Evolutionary conservation across 768 basidiomycete genomes (phyloP), one percentile per base, ranked within the genome.

Genomic region (Amanita rubescens): DNA sequence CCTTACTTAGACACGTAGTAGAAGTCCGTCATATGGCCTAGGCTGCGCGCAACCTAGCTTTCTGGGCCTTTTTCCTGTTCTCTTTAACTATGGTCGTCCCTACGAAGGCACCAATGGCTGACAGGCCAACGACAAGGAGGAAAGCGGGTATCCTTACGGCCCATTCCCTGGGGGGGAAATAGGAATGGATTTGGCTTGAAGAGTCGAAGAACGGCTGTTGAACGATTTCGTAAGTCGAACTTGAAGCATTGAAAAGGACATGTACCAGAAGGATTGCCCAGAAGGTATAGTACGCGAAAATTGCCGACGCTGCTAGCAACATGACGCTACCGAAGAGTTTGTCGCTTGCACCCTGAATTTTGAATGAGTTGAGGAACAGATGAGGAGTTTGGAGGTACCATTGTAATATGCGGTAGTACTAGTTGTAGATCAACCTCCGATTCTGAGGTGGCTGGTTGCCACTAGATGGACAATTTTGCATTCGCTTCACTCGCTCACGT

Each of bases 161-260:
- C 92, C 94, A 97, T 73, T 96, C 92, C 46, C 94, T 76, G 5
- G 89, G 65, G 0, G 91, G 95, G 66, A 98, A 97, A 69, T 80
- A 83, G 39, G 63, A 59, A 57, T 94, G 90, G 27, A 95, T 72
- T 17, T 84, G 79, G 61, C 82, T 92, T 2, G 81, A 76, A 1
- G 75, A 57, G 54, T 90, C 84, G 57, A 96, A 82, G 74, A 96
- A 92, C 5, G 94, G 94, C 84, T 85, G 51, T 37, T 55, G 54
- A 52, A 37, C 52, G 54, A 48, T 39, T 59, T 32, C 50, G 49
- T 53, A 54, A 58, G 46, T 56, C 24, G 32, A 32, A 39, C 33
- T 35, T 33, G 49, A 14, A 7, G 24, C 30, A 17, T 55, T 25
- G 14, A 44, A 48, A 42, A 34, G 11, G n/a, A 30, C 35, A 25